Conservation (phyloP, 2,329 filamentous ascomycete species). For the Ascocoryne sarcoides region DNA sequence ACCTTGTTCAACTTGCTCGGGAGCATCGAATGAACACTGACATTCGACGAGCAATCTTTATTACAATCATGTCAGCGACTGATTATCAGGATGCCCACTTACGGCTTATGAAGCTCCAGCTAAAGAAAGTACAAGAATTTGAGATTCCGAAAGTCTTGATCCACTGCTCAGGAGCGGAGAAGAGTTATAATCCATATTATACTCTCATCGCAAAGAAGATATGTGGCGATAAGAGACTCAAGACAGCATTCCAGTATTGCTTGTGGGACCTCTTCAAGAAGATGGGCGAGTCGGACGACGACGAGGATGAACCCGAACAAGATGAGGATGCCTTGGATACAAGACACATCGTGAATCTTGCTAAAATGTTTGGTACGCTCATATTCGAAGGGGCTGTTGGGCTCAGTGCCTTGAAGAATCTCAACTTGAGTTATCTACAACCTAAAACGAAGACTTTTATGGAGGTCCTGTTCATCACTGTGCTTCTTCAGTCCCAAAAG, state of each 20-base stretch:
- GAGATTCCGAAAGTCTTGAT: constrained; percentile 84
- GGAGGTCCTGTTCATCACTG: constrained; percentile 68
- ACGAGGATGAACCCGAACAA: constrained; percentile 52
- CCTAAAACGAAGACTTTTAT: constrained; percentile 69
- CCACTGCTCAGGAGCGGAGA: constrained; percentile 77
- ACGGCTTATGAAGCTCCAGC: constrained; percentile 68
- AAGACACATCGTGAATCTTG: constrained; percentile 56
- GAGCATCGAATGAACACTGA: constrained; percentile 31
- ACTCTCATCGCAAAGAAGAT: constrained; percentile 73
- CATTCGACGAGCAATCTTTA: constrained; percentile 64
- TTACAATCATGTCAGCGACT: constrained; percentile 76
- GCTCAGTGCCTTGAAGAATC: constrained; percentile 54
- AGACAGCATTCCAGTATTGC: constrained; percentile 78
- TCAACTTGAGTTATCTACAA: constrained; percentile 73
- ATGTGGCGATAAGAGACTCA: constrained; percentile 64
- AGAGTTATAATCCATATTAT: constrained; percentile 88
- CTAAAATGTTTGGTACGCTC: constrained; percentile 55
- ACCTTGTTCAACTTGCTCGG: constrained; percentile 28
- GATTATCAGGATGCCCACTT: constrained; percentile 78
- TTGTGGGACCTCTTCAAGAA: constrained; percentile 79
- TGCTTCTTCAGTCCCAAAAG: constrained; percentile 60
- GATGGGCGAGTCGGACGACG: constrained; percentile 64
- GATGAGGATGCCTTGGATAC: constrained; percentile 39
- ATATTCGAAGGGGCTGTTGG: constrained; percentile 50
- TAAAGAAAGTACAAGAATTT: constrained; percentile 78